phyloP scores from a whole-genome alignment of 2,329 filamentous ascomycete genomes.

The Exophiala sp. region DNA sequence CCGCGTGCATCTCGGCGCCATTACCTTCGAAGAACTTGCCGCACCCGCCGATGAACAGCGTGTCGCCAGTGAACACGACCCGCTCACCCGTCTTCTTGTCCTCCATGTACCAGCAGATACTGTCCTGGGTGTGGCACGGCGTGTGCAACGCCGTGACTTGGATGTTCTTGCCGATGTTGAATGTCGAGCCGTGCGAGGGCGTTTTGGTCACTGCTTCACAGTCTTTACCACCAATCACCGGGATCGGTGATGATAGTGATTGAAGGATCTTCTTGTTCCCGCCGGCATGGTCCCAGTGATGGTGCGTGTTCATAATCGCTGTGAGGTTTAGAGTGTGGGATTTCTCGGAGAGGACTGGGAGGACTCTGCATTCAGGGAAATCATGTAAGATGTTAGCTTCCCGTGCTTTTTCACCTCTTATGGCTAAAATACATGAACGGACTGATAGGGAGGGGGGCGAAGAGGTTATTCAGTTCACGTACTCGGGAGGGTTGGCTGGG shows the following conservation, averaged over 20 bases:
- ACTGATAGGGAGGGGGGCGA: too few species aligned
- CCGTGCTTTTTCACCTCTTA: too few species aligned
- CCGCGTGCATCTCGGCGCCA: slow-evolving; percentile 84
- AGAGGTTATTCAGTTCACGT: slow-evolving; percentile 24
- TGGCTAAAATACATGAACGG: too few species aligned
- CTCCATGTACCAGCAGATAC: slow-evolving; percentile 89
- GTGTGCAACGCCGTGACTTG: slow-evolving; percentile 84
- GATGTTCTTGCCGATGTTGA: slow-evolving; percentile 75
- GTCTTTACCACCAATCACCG: slow-evolving; percentile 81
- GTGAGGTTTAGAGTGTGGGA: slow-evolving; percentile 71
- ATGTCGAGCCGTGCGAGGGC: slow-evolving; percentile 67
- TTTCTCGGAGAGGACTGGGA: slow-evolving; percentile 53
- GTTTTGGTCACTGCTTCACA: slow-evolving; percentile 74
- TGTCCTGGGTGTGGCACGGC: slow-evolving; percentile 96
- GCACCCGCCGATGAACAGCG: slow-evolving; percentile 89
- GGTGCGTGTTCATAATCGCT: slow-evolving; percentile 92
- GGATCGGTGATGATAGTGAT: slow-evolving; percentile 51
- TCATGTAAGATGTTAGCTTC: too few species aligned
- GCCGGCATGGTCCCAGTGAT: slow-evolving; percentile 91
- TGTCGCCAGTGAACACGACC: slow-evolving; percentile 93
- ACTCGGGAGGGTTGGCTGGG: slow-evolving; percentile 48
- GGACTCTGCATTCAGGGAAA: slow-evolving; percentile 12
- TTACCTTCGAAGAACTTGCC: slow-evolving; percentile 94
- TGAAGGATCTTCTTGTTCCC: slow-evolving; percentile 73
- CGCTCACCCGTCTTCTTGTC: slow-evolving; percentile 56